These are phyloP conservation scores for Talaromyces wortmannii DNA, from an alignment of 495 filamentous ascomycete species.

Conservation along the genomic window DNA sequence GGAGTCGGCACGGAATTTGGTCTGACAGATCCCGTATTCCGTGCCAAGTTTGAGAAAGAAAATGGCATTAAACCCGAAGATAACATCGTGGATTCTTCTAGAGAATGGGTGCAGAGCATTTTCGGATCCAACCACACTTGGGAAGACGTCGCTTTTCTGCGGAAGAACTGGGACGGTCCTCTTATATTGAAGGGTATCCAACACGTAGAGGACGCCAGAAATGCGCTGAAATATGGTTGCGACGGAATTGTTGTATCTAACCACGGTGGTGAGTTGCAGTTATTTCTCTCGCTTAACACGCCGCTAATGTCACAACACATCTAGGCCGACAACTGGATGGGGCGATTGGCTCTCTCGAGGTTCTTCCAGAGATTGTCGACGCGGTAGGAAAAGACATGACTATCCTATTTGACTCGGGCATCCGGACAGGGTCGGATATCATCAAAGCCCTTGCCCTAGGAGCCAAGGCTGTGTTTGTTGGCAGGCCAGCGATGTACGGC, in stretches of 20 bases:
- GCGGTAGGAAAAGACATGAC: conserved; percentile 47
- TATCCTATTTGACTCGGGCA: conserved; percentile 59
- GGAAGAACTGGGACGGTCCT: conserved; percentile 54
- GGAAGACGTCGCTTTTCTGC: conserved; percentile 48
- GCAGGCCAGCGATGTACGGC: conserved; percentile 80
- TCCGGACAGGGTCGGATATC: conserved; percentile 54
- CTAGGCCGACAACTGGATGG: conserved; percentile 60
- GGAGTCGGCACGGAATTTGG: conserved; percentile 37
- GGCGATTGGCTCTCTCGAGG: conserved; percentile 56
- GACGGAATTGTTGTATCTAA: conserved; percentile 50
- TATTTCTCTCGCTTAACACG: background rate
- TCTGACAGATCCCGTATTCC: conserved; percentile 56
- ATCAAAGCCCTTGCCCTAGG: conserved; percentile 87
- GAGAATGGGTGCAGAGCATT: conserved; percentile 33
- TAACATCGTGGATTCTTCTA: conserved; percentile 32
- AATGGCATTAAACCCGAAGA: conserved; percentile 41
- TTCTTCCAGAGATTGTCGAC: conserved; percentile 56
- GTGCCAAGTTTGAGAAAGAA: conserved; percentile 42
- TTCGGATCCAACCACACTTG: conserved; percentile 37
- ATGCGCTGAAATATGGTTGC: conserved; percentile 38
- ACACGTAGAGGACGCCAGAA: conserved; percentile 42
- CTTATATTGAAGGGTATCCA: conserved; percentile 46
- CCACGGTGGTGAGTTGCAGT: conserved; percentile 38
- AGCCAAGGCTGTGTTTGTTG: conserved; percentile 83
- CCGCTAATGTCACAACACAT: background rate